Base-by-base conservation (phyloP, 345 rosid genomes). In the Ceriops decandra region DNA sequence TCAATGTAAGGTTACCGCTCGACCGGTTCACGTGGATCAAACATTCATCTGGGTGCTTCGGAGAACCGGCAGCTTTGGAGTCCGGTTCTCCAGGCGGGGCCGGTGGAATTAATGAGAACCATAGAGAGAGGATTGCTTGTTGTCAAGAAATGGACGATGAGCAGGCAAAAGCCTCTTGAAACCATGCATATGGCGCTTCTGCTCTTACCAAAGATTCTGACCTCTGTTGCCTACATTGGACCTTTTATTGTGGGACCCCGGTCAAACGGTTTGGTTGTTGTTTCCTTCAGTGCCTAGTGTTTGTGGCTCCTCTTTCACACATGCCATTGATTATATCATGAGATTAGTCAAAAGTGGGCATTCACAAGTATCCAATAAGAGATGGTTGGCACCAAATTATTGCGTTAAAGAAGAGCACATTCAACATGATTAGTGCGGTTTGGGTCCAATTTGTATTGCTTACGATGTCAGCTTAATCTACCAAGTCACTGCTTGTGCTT, bases 211-310 rank as follows among this genome's bases (percentile, higher is more conserved):
- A 75, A 83, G 79, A 82, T 82, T 82, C 79, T 71, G 15, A 60
- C 46, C 56, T 60, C 13, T 74, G 9, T 32, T 15, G 64, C 22
- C 10, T 8, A 61, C 3, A 11, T 11, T 38, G 47, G 16, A 38
- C 3, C 16, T 38, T 38, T 38, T 38, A 10, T 38, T 0, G 19
- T 63, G 81, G 89, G 89, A 59, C 72, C 85, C 76, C 17, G 76
- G 86, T 85, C 84, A 80, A 82, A 62, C 84, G 82, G 83, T 79
- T 70, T 24, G 76, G 74, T 83, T 85, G 88, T 81, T 73, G 82
- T 76, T 80, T 83, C 82, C 68, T 76, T 54, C 74, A 66, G 71
- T 72, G 52, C 52, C 42, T 70, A 67, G 68, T 69, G 61, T 49
- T 72, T 69, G 68, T 64, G 69, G 24, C 62, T 42, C 17, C 49